Evolutionary conservation across 495 filamentous ascomycete genomes (phyloP).

Genomic region (Pyrenula aspistea): DNA sequence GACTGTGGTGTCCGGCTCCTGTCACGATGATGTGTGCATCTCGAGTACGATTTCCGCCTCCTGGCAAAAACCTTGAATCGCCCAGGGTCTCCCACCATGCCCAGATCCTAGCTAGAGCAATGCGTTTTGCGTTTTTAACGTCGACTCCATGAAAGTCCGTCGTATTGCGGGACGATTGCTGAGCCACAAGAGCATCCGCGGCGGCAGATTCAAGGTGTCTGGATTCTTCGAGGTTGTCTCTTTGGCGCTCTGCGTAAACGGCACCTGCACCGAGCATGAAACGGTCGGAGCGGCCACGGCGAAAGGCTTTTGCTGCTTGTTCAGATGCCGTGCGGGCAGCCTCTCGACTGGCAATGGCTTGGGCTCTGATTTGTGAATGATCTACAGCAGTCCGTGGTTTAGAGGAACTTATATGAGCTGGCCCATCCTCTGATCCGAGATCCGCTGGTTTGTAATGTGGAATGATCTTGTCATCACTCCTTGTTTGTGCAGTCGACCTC

Average conservation of each 20-base stretch:
- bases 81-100: constrained; percentile 72
- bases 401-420: background rate
- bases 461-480: background rate
- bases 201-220: constrained; percentile 31
- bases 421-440: background rate
- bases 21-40: constrained; percentile 63
- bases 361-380: background rate
- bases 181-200: constrained; percentile 49
- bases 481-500: background rate
- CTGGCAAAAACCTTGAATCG: constrained; percentile 38
- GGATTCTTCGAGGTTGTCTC: constrained; percentile 34
- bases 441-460: background rate
- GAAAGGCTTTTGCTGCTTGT: constrained; percentile 50
- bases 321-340: constrained; percentile 36
- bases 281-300: constrained; percentile 49
- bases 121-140: constrained; percentile 67
- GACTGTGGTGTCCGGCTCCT: constrained; percentile 66
- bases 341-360: background rate
- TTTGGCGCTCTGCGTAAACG: constrained; percentile 49
- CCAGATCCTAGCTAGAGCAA: constrained; percentile 52
- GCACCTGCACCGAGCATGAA: constrained; percentile 56
- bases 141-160: constrained; percentile 80
- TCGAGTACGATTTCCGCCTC: constrained; percentile 26
- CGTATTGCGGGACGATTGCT: constrained; percentile 39
- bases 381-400: background rate